Conservation (phyloP, 257 asterid species). For the Ligustrum vulgare region DNA sequence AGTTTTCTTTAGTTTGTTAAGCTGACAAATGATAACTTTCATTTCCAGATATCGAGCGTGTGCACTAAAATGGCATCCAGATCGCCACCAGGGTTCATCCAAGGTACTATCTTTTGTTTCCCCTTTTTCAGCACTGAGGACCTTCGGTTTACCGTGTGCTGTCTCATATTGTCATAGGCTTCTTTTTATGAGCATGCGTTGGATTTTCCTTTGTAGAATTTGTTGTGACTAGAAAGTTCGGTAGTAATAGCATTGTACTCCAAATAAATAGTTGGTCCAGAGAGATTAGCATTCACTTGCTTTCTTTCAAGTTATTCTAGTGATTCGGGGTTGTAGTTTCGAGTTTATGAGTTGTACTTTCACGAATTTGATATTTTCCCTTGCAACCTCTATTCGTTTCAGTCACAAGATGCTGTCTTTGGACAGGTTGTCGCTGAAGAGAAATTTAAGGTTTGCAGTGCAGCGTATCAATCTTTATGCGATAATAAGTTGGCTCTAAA, state of each 20-base stretch:
- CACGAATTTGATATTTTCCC: background rate
- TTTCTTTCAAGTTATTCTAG: too few relatives aligned
- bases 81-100: conserved; percentile 87
- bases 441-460: conserved; percentile 90
- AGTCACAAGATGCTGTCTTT: conserved; percentile 6
- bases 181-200: background rate
- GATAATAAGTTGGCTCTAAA: conserved; percentile 52
- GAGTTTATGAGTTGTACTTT: background rate
- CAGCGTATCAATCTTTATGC: conserved; percentile 82
- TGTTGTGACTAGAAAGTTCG: background rate
- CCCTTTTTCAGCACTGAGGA: background rate
- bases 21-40: conserved; percentile 8
- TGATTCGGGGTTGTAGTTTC: too few relatives aligned
- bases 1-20: background rate
- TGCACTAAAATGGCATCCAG: conserved; percentile 98
- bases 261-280: too few relatives aligned
- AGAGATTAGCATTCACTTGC: too few relatives aligned
- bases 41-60: conserved; percentile 73
- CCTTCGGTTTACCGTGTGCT: too few relatives aligned
- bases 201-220: background rate
- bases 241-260: background rate
- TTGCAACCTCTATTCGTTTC: background rate
- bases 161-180: background rate
- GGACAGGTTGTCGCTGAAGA: conserved; percentile 78
- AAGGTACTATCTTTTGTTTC: conserved; percentile 43